phyloP scores from a whole-genome alignment of 2,329 filamentous ascomycete genomes.

The Daldinia sp. region DNA sequence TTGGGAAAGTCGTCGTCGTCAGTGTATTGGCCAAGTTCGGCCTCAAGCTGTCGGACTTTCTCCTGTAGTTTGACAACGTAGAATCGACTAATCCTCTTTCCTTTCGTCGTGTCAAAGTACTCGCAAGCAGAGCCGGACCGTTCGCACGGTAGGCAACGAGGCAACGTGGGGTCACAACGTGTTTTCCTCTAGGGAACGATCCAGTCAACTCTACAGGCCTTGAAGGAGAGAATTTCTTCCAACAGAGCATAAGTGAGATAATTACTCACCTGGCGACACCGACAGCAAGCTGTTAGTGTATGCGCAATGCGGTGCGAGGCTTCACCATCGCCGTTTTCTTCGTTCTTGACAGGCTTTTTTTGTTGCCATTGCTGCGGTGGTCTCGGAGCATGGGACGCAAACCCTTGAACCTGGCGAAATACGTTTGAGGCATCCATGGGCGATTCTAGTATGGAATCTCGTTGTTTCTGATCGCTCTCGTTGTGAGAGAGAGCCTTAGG shows the following conservation, averaged over 20 bases:
- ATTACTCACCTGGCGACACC: slow-evolving; percentile 75
- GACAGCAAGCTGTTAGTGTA: slow-evolving; percentile 80
- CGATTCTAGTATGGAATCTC: slow-evolving; percentile 17
- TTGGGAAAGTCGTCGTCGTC: slow-evolving; percentile 76
- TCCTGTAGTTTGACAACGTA: slow-evolving; percentile 95
- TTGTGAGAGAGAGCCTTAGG: slow-evolving; percentile 17
- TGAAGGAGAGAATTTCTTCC: not conserved
- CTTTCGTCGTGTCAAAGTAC: slow-evolving; percentile 91
- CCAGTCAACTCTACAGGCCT: slow-evolving; percentile 6
- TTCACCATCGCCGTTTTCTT: slow-evolving; percentile 59
- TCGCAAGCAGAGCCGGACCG: slow-evolving; percentile 91
- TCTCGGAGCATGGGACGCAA: slow-evolving; percentile 56
- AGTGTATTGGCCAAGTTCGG: slow-evolving; percentile 80
- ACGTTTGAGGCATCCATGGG: slow-evolving; percentile 67
- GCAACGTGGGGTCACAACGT: slow-evolving; percentile 90
- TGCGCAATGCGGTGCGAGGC: slow-evolving; percentile 73
- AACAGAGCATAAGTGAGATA: slow-evolving; percentile 1
- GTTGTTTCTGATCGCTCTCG: slow-evolving; percentile 19
- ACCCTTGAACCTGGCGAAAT: slow-evolving; percentile 63
- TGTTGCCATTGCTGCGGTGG: slow-evolving; percentile 46
- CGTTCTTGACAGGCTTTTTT: slow-evolving; percentile 47
- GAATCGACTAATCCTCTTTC: slow-evolving; percentile 83
- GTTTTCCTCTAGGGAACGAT: slow-evolving; percentile 80
- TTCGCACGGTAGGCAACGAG: slow-evolving; percentile 91
- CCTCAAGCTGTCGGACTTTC: slow-evolving; percentile 81